Evolutionary conservation across 768 basidiomycete genomes (phyloP).

Genomic region (Phylloporus rhodoxanthus): DNA sequence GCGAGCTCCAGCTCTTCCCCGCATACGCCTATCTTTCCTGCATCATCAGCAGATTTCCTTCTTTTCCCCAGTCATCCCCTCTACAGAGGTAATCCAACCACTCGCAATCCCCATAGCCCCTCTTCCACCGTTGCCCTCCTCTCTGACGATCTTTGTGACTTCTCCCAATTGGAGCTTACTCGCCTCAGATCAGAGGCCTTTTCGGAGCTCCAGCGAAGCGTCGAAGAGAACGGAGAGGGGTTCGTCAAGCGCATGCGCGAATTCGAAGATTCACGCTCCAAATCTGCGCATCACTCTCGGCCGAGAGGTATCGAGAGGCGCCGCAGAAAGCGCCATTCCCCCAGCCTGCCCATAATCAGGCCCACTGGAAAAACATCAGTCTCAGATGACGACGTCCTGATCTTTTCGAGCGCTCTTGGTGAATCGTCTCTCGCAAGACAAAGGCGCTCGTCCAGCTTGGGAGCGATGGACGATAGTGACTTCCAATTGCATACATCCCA

Average conservation of each 20-base stretch:
- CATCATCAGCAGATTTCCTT: conserved; percentile 46
- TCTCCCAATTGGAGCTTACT: conserved; percentile 31
- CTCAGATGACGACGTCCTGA: conserved; percentile 45
- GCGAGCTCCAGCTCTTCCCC: conserved; percentile 22
- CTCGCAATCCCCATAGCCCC: conserved; percentile 15
- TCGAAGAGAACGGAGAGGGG: conserved; percentile 60
- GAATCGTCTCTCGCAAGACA: conserved; percentile 23
- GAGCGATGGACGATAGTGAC: conserved; percentile 37
- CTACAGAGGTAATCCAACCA: conserved; percentile 1
- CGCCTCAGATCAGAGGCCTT: conserved; percentile 59
- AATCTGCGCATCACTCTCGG: conserved; percentile 33
- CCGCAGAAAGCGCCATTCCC: conserved; percentile 37
- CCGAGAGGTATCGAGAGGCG: conserved; percentile 38
- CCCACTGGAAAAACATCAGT: conserved; percentile 15
- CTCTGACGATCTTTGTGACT: conserved; percentile 19
- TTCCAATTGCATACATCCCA: conserved; percentile 13
- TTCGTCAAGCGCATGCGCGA: conserved; percentile 70
- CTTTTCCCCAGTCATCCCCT: conserved; percentile 32
- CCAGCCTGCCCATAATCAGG: conserved; percentile 15
- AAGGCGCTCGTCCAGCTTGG: conserved; percentile 43
- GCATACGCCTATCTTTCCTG: conserved; percentile 37
- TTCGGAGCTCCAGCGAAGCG: conserved; percentile 55
- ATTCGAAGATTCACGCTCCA: conserved; percentile 52
- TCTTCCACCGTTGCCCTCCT: conserved; percentile 18
- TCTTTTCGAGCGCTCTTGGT: conserved; percentile 35